These are phyloP conservation scores for Neurospora sp. DNA, from an alignment of 495 filamentous ascomycete species.

Conservation along the genomic window DNA sequence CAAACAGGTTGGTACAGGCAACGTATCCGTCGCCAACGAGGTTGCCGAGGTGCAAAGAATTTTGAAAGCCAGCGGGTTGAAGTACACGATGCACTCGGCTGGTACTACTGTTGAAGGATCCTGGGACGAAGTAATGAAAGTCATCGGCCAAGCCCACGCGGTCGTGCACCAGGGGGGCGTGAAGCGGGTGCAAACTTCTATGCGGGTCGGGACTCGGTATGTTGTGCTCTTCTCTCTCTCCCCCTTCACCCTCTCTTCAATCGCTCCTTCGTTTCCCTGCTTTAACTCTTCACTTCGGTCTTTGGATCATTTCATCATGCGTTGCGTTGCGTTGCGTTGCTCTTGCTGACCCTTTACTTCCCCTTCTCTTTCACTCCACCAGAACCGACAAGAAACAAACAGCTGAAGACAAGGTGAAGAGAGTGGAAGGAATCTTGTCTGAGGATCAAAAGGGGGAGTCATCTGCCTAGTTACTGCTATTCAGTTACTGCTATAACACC, in stretches of 20 bases:
- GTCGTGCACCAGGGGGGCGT: conserved; percentile 75
- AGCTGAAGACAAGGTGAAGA: conserved; percentile 36
- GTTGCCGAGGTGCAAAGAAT: conserved; percentile 85
- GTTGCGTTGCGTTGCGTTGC: background rate
- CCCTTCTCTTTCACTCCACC: background rate
- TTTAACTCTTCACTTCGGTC: background rate
- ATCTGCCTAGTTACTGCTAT: background rate
- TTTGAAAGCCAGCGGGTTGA: conserved; percentile 65
- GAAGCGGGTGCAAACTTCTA: conserved; percentile 78
- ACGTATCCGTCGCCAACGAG: conserved; percentile 73
- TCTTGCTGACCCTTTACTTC: background rate
- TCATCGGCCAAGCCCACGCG: conserved; percentile 85
- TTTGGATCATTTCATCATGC: background rate
- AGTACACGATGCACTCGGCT: conserved; percentile 81
- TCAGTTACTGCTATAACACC: background rate
- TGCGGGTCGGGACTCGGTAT: conserved; percentile 75
- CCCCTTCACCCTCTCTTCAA: background rate
- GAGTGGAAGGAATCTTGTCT: conserved; percentile 33
- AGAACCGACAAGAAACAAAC: conserved; percentile 42
- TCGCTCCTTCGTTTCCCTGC: background rate
- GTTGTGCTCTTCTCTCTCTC: conserved; percentile 7
- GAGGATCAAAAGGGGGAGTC: conserved; percentile 2
- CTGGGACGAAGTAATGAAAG: conserved; percentile 80
- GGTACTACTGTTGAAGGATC: conserved; percentile 83
- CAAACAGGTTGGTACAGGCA: conserved; percentile 65